Percentiles rank a stretch among this genome's conserved stretches.
These are phyloP conservation scores for Oenanthe javanica DNA, from an alignment of 140 eudicot genomes.

Conservation along the genomic window DNA sequence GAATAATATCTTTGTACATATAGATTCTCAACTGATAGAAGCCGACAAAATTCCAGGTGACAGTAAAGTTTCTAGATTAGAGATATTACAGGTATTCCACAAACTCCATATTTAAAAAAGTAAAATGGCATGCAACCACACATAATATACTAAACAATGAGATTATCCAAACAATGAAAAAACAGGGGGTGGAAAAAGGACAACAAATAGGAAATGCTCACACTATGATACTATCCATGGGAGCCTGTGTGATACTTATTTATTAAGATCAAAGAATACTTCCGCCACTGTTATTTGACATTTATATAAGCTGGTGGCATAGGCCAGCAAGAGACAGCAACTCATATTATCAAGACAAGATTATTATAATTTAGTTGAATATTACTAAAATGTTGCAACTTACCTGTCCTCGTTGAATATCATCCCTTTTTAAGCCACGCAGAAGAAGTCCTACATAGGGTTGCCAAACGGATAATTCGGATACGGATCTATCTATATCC, in stretches of 20 bases:
- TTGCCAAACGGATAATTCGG: too few relatives aligned
- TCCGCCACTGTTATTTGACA: background rate
- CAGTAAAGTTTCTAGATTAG: background rate
- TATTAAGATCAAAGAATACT: background rate
- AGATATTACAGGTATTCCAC: background rate
- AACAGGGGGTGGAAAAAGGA: background rate
- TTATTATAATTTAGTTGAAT: background rate
- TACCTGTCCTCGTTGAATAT: slow-evolving; percentile 84
- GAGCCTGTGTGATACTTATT: background rate
- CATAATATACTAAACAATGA: background rate
- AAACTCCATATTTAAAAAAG: background rate
- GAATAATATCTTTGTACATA: background rate
- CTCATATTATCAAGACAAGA: background rate
- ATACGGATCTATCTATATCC: too few relatives aligned
- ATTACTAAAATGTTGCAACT: background rate
- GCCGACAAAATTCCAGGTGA: background rate
- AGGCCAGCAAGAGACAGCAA: background rate
- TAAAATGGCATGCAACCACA: background rate
- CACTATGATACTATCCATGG: background rate
- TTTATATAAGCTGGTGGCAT: background rate
- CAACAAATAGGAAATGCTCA: background rate
- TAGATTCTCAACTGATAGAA: background rate
- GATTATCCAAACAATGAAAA: background rate
- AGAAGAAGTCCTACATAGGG: slow-evolving; percentile 34
- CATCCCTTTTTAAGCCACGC: slow-evolving; percentile 86